Base-by-base conservation (phyloP, 495 filamentous ascomycete genomes). In the Podospora fimiseda region DNA sequence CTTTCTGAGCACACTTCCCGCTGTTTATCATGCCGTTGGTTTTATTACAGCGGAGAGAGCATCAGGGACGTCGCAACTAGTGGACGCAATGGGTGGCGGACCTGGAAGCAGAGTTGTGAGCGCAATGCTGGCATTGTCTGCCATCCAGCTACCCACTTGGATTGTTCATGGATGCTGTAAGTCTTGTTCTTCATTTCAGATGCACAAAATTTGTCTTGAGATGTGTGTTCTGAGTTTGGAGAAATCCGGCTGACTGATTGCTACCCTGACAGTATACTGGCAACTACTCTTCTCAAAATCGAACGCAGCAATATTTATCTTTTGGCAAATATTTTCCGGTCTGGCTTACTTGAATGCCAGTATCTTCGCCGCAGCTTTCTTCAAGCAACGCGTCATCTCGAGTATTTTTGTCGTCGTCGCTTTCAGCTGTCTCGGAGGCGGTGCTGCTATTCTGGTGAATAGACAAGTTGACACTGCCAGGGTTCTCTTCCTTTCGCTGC, bases 11-110 rank as follows among this genome's bases (percentile, higher is more conserved):
- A 52, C 49, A 3, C 42, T 61, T 4, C 47, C 48, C n/a, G 22
- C 18, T 2, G 37, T 61, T 16, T 57, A 61, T 38, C 59, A 61
- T 48, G 43, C 46, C 16, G 51, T 55, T 20, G 43, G 85, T 13
- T 75, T 86, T 55, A 80, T 87, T 55, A 85, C 86, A 9, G 75
- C 75, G 13, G 87, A 91, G 67, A 72, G 87, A 45, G 87, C 89
- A 63, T 66, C 77, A 20, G 87, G 86, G 30, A 83, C 87, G 74
- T 83, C 85, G 13, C 80, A 86, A 51, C 70, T 91, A 24, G 72
- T 90, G 33, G 87, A 91, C 64, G 81, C 85, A 18, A 89, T 87
- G 81, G 87, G 59, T 9, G 55, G 59, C 14, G 39, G 48, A 13
- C 46, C 55, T 1, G 37, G 51, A 7, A 47, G 46, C 7, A 40